Base-by-base conservation (phyloP, 1,284 basidiomycete genomes). In the Cutaneotrichosporon sp. region DNA sequence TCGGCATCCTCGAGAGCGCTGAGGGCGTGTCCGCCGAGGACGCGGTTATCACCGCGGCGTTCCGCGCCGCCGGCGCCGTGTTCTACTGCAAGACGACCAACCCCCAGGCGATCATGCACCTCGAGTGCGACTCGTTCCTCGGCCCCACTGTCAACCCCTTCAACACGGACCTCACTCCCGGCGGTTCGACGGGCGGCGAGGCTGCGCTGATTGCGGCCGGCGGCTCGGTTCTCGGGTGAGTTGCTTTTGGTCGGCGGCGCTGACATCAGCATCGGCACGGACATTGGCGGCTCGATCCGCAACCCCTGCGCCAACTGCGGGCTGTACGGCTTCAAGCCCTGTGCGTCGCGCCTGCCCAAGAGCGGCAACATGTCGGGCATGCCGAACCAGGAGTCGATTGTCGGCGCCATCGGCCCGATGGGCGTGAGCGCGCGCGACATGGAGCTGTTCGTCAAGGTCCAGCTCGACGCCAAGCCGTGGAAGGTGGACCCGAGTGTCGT, bases 121-220 rank as follows among this genome's bases (percentile, higher is more conserved):
- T 72, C 56, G 72, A 72, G 61, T 67, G 64, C 42, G 47, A 66
- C 52, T 54, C 22, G 14, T 67, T 67, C 55, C 75, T 73, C 52
- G 80, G 80, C 34, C 64, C 65, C 10, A 80, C 78, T 11, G 31
- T 52, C 31, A 70, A 69, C 70, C 86, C 86, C 1, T 73, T 75
- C 67, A 87, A 87, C 71, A 79, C 82, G 5, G 73, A 69, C 22
- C 73, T 85, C 34, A 85, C 84, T 4, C 72, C 76, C 4, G 86
- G 86, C 13, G 87, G 87, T 7, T 85, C 83, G 0, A 84, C 83
- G 2, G 86, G 86, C 10, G 87, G 87, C 5, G 85, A 86, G 66
- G 81, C 81, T 11, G 84, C 84, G 0, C 75, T 86, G 11, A 73
- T 85, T 22, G 82, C 82, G 0, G 60, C 58, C 0, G 58, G 60